Evolutionary conservation across 2,329 filamentous ascomycete genomes (phyloP).

Genomic region (Monosporascus sp.): DNA sequence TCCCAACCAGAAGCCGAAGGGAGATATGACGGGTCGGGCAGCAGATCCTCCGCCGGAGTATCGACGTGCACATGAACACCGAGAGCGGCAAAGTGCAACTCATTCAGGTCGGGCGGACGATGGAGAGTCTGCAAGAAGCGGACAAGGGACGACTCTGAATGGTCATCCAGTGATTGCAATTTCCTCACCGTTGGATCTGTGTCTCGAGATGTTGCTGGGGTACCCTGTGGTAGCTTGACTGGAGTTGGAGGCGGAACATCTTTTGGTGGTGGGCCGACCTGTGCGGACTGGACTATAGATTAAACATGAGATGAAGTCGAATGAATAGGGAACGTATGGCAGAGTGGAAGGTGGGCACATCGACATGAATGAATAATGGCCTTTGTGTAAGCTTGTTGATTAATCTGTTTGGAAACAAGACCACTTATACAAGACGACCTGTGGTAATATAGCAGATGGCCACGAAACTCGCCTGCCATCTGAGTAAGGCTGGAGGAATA

Average conservation of each 20-base stretch:
- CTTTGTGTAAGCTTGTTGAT: too few species aligned
- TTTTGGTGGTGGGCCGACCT: conserved; percentile 32
- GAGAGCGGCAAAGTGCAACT: conserved; percentile 51
- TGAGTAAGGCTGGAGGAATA: too few species aligned
- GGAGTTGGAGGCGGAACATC: conserved; percentile 54
- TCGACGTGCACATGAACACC: conserved; percentile 51
- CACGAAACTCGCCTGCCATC: too few species aligned
- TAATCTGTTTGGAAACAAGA: too few species aligned
- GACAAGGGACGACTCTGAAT: conserved; percentile 36
- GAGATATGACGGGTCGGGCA: conserved; percentile 49
- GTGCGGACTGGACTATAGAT: conserved; percentile 19
- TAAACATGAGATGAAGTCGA: conserved; percentile 14
- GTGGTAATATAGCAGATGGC: too few species aligned
- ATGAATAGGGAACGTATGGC: not conserved
- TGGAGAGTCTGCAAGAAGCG: conserved; percentile 48
- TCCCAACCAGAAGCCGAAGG: conserved; percentile 52
- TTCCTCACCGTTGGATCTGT: conserved; percentile 7
- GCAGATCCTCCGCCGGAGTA: conserved; percentile 40
- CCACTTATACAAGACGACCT: too few species aligned
- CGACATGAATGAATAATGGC: too few species aligned
- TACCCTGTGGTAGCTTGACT: conserved; percentile 43
- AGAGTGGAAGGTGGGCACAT: too few species aligned
- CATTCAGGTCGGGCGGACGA: conserved; percentile 43
- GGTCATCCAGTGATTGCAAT: conserved; percentile 3
- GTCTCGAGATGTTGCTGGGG: conserved; percentile 20